phyloP scores from a whole-genome alignment of 2,329 filamentous ascomycete species.

The Venturiaceae sp. region DNA sequence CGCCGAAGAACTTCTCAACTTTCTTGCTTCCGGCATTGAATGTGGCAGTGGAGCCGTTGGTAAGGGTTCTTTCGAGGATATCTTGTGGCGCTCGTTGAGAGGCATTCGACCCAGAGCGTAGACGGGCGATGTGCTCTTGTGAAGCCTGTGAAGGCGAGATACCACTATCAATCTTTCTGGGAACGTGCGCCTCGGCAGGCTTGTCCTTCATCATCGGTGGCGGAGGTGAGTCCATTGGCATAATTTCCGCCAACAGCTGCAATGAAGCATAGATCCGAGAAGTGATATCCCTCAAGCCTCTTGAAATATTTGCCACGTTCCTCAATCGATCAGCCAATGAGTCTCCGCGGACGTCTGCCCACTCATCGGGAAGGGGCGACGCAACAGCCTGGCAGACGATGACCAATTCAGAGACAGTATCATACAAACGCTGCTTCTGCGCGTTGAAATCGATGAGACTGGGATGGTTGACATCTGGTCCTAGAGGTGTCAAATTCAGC shows the following conservation, averaged over 20 bases:
- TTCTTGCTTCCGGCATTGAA: slow-evolving; percentile 37
- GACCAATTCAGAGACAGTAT: slow-evolving; percentile 82
- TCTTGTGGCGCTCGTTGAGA: not conserved
- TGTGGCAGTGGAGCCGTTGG: slow-evolving; percentile 21
- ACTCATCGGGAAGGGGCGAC: slow-evolving; percentile 85
- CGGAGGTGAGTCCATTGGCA: slow-evolving; percentile 23
- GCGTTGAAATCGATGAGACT: slow-evolving; percentile 78
- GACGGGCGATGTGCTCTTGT: not conserved
- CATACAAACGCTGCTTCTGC: slow-evolving; percentile 90
- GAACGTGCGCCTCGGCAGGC: not conserved
- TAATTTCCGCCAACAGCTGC: slow-evolving; percentile 75
- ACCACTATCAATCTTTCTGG: slow-evolving; percentile 4
- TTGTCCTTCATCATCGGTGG: not conserved
- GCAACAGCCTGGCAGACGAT: slow-evolving; percentile 85
- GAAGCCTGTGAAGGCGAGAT: slow-evolving; percentile 2
- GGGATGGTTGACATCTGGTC: slow-evolving; percentile 70
- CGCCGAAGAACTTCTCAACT: slow-evolving; percentile 41
- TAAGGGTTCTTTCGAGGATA: not conserved
- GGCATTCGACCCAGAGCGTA: slow-evolving; percentile 4
- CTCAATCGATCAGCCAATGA: slow-evolving; percentile 79
- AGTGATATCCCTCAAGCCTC: slow-evolving; percentile 76
- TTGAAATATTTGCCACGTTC: slow-evolving; percentile 65
- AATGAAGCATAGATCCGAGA: slow-evolving; percentile 82
- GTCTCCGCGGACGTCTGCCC: slow-evolving; percentile 85
- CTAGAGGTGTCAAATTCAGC: slow-evolving; percentile 74